Base-by-base conservation (phyloP, 345 rosid species). In the Stellera chamaejasme region DNA sequence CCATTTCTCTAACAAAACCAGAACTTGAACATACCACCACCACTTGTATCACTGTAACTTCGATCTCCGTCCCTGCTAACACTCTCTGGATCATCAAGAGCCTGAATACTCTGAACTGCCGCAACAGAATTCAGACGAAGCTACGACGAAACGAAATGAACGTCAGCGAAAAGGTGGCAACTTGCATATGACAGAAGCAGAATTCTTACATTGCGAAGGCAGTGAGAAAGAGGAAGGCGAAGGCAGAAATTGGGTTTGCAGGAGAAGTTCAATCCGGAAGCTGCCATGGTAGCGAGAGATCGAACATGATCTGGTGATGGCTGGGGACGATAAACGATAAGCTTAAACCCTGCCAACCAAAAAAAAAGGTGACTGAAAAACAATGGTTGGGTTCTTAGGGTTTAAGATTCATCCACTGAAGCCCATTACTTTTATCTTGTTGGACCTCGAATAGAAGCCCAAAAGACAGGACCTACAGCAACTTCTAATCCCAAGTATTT, bases 181-280 rank as follows among this genome's bases (percentile, higher is more conserved):
- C 39, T 4, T 8, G 39, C 5, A 32, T 32, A 25, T 7, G 9
- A 13, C 12, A 19, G 42, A 28, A 13, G 27, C 23, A 63, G 58
- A 42, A 32, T 32, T 32, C 32, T 60, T 60, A 87, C 89, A 78
- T 70, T 75, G 69, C 72, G 66, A 52, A 84, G 46, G 67, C 78
- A 69, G 64, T 43, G 65, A 57, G 48, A 62, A 23, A 72, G 58
- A 27, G 79, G 71, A 25, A 71, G 73, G 1, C 79, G 82, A 63
- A 74, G 45, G 59, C 61, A 74, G 6, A 78, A 61, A 50, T 70
- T 71, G 3, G 78, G 74, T 55, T 71, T 75, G 59, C 75, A 78
- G 59, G 72, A 73, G 49, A 70, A 79, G 55, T 72, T 67, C 32
- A 77, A 53, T 32, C 85, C 77, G 2, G 83, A 69, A 70, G 77